Evolutionary conservation across 371 early-diverging fungal species (phyloP), one percentile per base, ranked within the genome.

Genomic region (Dichotomocladium elegans): DNA sequence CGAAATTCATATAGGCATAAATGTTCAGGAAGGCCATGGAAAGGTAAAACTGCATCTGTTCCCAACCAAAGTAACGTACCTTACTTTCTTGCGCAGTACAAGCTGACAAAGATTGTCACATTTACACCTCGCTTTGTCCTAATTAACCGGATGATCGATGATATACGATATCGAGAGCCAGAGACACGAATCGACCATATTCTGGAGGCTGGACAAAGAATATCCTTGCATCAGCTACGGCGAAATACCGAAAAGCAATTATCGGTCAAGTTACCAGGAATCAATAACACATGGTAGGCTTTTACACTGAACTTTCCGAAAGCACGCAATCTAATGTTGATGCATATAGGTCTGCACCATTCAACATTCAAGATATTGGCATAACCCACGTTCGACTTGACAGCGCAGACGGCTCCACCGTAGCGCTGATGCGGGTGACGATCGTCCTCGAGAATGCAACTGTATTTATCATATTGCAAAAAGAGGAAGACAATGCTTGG

Each of bases 61-160:
- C n/a, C n/a, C n/a, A n/a, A n/a, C n/a, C n/a, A n/a, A n/a, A n/a
- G n/a, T n/a, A n/a, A n/a, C n/a, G n/a, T n/a, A n/a, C n/a, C n/a
- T n/a, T 15, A 15, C 21, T 9, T 15, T 15, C 17, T 51, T 8
- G 3, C 24, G 29, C 59, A 72, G 61, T 77, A 72, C 55, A 79
- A 88, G 69, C 42, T 90, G 53, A 87, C 88, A 14, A 95, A 92
- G 68, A 79, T 96, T 3, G 87, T 98, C 14, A 91, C 93, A 0
- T 85, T 99, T 47, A 80, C 93, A 1, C 94, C 99, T 5, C 80
- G 99, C 3, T 99, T 90, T 64, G 85, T 96, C 9, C 51, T 96
- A 47, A 90, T 89, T 68, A 99, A 97, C 67, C 83, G 84, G 44
- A 61, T 85, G 50, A 68, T 73, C 24, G 77, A 87, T 21, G 79